Percentiles rank a stretch among this genome's conserved stretches.
phyloP scores from a whole-genome alignment of 345 rosid genomes.

The Sonneratia caseolaris region DNA sequence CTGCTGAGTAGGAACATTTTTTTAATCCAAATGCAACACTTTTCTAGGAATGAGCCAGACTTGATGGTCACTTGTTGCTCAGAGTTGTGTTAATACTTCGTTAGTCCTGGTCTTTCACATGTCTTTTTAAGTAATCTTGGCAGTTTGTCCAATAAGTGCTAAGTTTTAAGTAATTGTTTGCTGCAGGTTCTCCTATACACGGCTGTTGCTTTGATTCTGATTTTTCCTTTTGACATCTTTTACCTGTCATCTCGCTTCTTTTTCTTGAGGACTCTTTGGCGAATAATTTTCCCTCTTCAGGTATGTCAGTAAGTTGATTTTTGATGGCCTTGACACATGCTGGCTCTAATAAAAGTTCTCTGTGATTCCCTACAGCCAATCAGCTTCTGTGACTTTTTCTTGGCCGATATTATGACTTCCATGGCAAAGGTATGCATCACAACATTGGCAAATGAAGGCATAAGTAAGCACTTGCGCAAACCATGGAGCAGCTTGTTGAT shows the following conservation, averaged over 20 bases:
- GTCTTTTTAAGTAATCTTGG: neutral
- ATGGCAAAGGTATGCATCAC: slow-evolving; percentile 68
- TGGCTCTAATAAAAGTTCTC: neutral
- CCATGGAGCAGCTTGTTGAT: neutral
- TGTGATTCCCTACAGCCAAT: slow-evolving; percentile 42
- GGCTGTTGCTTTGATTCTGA: slow-evolving; percentile 51
- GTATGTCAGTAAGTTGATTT: slow-evolving; percentile 26
- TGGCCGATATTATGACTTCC: slow-evolving; percentile 91
- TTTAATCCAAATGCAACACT: neutral
- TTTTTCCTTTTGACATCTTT: slow-evolving; percentile 84
- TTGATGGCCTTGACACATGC: neutral
- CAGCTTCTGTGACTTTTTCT: slow-evolving; percentile 78
- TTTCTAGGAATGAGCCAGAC: neutral
- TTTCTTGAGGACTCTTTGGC: slow-evolving; percentile 78
- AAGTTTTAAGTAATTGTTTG: slow-evolving; percentile 11
- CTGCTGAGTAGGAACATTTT: neutral
- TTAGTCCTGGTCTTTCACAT: neutral
- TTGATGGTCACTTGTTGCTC: neutral
- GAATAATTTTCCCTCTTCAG: slow-evolving; percentile 83
- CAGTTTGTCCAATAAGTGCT: slow-evolving; percentile 5
- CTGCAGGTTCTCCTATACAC: slow-evolving; percentile 76
- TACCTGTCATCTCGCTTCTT: slow-evolving; percentile 70
- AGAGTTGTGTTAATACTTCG: neutral
- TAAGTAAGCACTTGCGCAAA: neutral
- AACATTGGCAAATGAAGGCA: neutral